Base-by-base conservation (phyloP, 495 filamentous ascomycete species). In the Thermothielavioides terrestris region DNA sequence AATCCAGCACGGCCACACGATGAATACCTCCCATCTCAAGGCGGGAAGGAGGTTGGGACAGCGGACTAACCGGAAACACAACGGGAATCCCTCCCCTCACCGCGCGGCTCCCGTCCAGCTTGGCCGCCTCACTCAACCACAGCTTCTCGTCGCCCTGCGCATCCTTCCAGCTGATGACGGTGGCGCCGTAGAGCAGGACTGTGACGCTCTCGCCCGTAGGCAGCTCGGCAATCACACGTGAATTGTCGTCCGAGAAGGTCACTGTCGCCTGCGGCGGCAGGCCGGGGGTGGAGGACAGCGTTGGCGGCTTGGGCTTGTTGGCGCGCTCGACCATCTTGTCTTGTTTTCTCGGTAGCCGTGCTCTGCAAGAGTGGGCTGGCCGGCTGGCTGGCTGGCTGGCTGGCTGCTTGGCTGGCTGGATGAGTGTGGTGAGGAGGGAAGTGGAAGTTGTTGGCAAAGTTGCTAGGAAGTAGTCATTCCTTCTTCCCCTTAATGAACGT, bases 101-200 rank as follows among this genome's bases (percentile, higher is more conserved):
- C 40, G 78, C 68, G 56, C 77, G 78, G 42, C 67, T 67, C 31
- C 79, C 78, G 59, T 83, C 79, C 48, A 78, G 65, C 56, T 71
- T 71, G 27, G 90, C 86, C 49, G 81, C 84, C 49, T 87, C 77
- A 60, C 85, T 91, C 47, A 97, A 52, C 73, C 89, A 99, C 35
- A 99, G 74, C 66, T 86, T 90, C 74, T 98, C 94, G 50, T 79
- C 68, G 52, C 89, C 90, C 31, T 72, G 68, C 27, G 78, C 78
- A 54, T 82, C 77, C 74, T 91, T 94, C 94, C 94, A 99, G 57
- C 83, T 88, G 49, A 84, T 84, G 49, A 97, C 83, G 9, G 94
- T 97, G 0, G 94, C 94, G 48, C 94, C 94, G 62, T 88, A 86
- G 10, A 96, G 80, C 42, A 97, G 75, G 39, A 99, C 75, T 42